These are phyloP conservation scores for Exophiala aquamarina DNA, from an alignment of 2,329 filamentous ascomycete genomes.

Conservation along the genomic window DNA sequence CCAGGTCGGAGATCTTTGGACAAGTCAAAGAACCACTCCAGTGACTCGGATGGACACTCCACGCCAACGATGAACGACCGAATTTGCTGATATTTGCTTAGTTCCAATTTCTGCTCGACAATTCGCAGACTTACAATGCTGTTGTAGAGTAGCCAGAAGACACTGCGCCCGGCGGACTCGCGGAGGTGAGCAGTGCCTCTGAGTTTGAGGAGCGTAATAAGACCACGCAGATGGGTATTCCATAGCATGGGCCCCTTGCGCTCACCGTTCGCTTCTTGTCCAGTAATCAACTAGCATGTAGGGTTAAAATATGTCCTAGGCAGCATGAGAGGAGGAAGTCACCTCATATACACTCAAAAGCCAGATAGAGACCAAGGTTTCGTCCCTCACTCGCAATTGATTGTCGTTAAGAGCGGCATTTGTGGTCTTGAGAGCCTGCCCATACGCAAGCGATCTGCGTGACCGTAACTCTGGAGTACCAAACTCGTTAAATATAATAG, in stretches of 20 bases:
- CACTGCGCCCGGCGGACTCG: conserved; percentile 2
- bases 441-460: conserved; percentile 15
- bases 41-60: conserved; percentile 17
- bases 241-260: conserved; percentile 10
- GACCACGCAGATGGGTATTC: conserved; percentile 20
- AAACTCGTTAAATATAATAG: conserved; percentile 12
- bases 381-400: conserved; percentile 10
- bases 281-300: conserved; percentile 14
- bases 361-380: conserved; percentile 20
- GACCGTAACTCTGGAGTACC: conserved; percentile 9
- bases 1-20: conserved; percentile 6
- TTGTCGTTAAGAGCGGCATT: conserved; percentile 21
- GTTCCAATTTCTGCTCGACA: neutral
- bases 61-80: conserved; percentile 15
- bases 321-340: neutral
- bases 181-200: conserved; percentile 13
- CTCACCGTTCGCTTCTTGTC: neutral
- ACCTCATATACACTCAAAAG: conserved; percentile 25
- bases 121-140: conserved; percentile 11
- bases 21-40: conserved; percentile 17
- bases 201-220: conserved; percentile 18
- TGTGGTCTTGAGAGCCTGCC: conserved; percentile 15
- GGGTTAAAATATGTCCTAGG: neutral
- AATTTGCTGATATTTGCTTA: conserved; percentile 14
- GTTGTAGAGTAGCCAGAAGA: conserved; percentile 21